These are phyloP conservation scores for Catharanthus roseus DNA, from an alignment of 257 asterid species.

Conservation along the genomic window DNA sequence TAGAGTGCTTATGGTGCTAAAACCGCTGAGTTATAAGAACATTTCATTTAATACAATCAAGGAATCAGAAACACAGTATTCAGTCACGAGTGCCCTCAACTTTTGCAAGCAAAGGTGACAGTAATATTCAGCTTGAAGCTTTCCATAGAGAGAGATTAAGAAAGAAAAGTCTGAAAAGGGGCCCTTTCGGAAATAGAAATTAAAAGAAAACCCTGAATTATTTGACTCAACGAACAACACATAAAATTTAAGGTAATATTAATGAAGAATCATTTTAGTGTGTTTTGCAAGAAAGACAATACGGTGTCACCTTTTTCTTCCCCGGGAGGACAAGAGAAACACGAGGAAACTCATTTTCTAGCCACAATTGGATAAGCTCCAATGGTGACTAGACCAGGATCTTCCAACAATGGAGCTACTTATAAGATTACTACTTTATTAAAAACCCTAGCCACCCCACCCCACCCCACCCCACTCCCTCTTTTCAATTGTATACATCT, in stretches of 20 bases:
- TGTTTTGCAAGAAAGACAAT: conserved; percentile 19
- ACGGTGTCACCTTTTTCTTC: conserved; percentile 12
- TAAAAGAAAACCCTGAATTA: neutral
- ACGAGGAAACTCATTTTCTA: neutral
- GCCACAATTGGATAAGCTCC: neutral
- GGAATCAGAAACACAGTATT: neutral
- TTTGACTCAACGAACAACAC: neutral
- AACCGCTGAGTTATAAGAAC: no score
- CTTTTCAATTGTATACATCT: no score
- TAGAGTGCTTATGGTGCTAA: no score
- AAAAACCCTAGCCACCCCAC: no score
- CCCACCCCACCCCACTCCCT: no score
- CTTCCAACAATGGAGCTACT: neutral
- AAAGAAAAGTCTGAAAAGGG: neutral
- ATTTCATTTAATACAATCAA: neutral
- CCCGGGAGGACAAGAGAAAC: conserved; percentile 3
- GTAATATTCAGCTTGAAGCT: neutral
- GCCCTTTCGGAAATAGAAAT: conserved; percentile 4
- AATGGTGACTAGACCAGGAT: conserved; percentile 12
- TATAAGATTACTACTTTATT: neutral
- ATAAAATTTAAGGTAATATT: no score
- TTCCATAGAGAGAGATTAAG: neutral
- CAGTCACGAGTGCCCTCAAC: neutral
- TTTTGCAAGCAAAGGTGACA: neutral
- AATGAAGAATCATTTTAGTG: conserved; percentile 12